Conservation (phyloP, 495 filamentous ascomycete genomes). For the Neurospora sp. region DNA sequence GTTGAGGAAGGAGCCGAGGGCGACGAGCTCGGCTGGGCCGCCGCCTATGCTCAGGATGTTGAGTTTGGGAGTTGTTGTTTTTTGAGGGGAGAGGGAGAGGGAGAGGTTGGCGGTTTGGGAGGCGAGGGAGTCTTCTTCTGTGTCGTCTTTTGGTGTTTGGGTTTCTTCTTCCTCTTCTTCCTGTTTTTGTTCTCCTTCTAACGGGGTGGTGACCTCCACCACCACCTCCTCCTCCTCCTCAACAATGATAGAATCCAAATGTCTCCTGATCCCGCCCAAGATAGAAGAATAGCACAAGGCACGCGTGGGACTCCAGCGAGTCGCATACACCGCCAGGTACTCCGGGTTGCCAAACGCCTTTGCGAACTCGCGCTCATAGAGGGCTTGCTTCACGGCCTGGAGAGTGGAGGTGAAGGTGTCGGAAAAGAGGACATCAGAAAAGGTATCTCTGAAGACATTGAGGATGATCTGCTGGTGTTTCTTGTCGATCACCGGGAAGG, state of each 20-base stretch:
- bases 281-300: constrained; percentile 69
- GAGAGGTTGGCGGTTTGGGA: background rate
- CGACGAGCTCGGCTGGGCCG: constrained; percentile 77
- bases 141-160: background rate
- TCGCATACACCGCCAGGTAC: constrained; percentile 67
- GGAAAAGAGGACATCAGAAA: constrained; percentile 35
- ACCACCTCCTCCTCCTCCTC: background rate
- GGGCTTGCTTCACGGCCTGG: constrained; percentile 71
- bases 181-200: constrained; percentile 4
- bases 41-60: constrained; percentile 69
- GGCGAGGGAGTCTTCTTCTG: background rate
- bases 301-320: constrained; percentile 76
- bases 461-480: constrained; percentile 63
- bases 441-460: constrained; percentile 62
- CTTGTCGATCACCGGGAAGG: constrained; percentile 5
- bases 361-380: constrained; percentile 77
- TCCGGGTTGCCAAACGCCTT: constrained; percentile 63
- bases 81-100: background rate
- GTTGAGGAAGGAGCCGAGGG: constrained; percentile 54
- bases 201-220: background rate
- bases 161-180: background rate
- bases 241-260: constrained; percentile 20
- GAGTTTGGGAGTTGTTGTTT: constrained; percentile 5
- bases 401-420: constrained; percentile 37
- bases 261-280: constrained; percentile 39